These are phyloP conservation scores for Gymnopilus dilepis DNA, from an alignment of 768 basidiomycete species.

Conservation along the genomic window DNA sequence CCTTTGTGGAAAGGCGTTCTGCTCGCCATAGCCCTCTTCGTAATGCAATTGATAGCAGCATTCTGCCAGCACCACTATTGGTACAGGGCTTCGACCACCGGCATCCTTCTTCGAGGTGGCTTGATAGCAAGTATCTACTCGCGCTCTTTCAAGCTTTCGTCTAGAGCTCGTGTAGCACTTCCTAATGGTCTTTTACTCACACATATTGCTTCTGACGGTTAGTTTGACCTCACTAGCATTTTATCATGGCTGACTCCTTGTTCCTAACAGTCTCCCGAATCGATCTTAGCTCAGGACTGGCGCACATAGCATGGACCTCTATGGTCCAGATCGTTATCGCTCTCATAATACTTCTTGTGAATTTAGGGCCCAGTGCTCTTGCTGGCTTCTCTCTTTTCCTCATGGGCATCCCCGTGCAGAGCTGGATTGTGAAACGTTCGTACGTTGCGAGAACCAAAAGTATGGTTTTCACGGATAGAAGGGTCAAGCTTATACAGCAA, in stretches of 20 bases:
- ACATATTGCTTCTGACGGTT: constrained; percentile 84
- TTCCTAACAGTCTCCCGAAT: constrained; percentile 64
- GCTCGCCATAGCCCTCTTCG: constrained; percentile 71
- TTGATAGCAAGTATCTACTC: constrained; percentile 87
- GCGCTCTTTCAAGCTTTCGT: constrained; percentile 75
- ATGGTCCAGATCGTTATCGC: constrained; percentile 79
- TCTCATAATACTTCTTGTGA: constrained; percentile 70
- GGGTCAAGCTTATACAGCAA: constrained; percentile 89
- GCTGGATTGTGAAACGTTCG: constrained; percentile 69
- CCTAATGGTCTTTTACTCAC: constrained; percentile 92
- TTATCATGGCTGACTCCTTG: background rate
- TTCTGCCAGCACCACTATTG: constrained; percentile 81
- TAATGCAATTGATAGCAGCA: constrained; percentile 68
- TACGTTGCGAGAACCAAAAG: constrained; percentile 70
- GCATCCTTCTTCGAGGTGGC: constrained; percentile 84
- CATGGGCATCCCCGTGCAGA: constrained; percentile 74
- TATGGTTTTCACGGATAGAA: constrained; percentile 90
- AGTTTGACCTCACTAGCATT: background rate
- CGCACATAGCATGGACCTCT: constrained; percentile 79
- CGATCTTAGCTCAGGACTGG: constrained; percentile 81
- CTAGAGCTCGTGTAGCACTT: constrained; percentile 76
- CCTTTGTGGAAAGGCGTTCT: constrained; percentile 65
- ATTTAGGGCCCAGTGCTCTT: constrained; percentile 67
- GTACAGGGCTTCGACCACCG: constrained; percentile 71
- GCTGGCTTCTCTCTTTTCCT: constrained; percentile 65